Evolutionary conservation across 2,329 filamentous ascomycete species (phyloP).

Genomic region (Erysiphe neolycopersici): DNA sequence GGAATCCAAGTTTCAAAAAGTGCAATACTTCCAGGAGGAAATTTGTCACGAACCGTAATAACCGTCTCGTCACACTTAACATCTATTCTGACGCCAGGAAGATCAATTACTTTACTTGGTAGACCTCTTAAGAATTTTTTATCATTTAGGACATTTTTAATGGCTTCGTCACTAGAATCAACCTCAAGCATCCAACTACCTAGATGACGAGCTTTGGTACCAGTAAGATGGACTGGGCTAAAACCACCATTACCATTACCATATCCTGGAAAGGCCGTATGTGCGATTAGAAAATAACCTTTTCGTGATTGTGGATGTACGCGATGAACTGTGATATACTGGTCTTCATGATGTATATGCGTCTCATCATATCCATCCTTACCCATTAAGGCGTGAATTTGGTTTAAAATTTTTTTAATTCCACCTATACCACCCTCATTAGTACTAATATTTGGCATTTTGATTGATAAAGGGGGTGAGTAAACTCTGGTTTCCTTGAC

Average conservation of each 20-base stretch:
- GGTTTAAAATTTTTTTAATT: slow-evolving; percentile 78
- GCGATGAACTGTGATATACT: slow-evolving; percentile 89
- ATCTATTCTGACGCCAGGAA: slow-evolving; percentile 49
- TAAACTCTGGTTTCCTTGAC: slow-evolving; percentile 75
- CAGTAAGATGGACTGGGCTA: slow-evolving; percentile 50
- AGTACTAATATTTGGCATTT: slow-evolving; percentile 34
- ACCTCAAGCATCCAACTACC: slow-evolving; percentile 87
- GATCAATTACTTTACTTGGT: slow-evolving; percentile 52
- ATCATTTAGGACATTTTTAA: slow-evolving; percentile 36
- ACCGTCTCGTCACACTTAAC: slow-evolving; percentile 45
- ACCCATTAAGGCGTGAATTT: slow-evolving; percentile 88
- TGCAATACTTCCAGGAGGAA: slow-evolving; percentile 82
- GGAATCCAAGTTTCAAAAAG: slow-evolving; percentile 94
- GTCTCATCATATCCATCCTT: slow-evolving; percentile 85
- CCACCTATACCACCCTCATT: slow-evolving; percentile 67
- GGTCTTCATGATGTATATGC: slow-evolving; percentile 84
- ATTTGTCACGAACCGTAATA: slow-evolving; percentile 56
- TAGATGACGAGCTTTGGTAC: slow-evolving; percentile 62
- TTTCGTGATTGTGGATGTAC: slow-evolving; percentile 81
- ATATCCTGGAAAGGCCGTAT: slow-evolving; percentile 83
- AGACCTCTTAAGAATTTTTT: slow-evolving; percentile 49
- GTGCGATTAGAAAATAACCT: slow-evolving; percentile 84
- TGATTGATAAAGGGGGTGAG: slow-evolving; percentile 44
- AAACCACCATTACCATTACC: slow-evolving; percentile 63
- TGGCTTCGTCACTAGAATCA: slow-evolving; percentile 46